Evolutionary conservation across 495 filamentous ascomycete genomes (phyloP).

Genomic region (Tuber umbilicatum): DNA sequence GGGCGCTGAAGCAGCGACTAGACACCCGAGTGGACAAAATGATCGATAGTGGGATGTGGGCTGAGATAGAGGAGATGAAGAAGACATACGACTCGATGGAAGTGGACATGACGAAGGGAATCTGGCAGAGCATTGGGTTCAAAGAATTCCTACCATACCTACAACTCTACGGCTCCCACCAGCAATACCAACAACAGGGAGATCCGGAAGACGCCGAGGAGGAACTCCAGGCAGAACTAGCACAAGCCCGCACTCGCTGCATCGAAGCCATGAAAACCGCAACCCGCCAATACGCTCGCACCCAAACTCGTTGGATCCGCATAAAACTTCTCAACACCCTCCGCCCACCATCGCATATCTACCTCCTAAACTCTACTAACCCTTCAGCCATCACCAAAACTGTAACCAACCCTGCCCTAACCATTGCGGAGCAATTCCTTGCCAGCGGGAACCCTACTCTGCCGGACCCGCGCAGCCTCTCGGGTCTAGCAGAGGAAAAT

Average conservation of each 20-base stretch:
- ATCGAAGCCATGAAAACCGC: slow-evolving; percentile 62
- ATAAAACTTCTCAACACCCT: slow-evolving; percentile 68
- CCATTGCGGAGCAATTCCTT: slow-evolving; percentile 50
- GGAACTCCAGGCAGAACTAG: slow-evolving; percentile 34
- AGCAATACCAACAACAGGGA: neutral
- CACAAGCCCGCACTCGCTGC: slow-evolving; percentile 35
- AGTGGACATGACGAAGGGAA: slow-evolving; percentile 68
- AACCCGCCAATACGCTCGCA: slow-evolving; percentile 78
- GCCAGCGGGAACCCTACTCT: slow-evolving; percentile 45
- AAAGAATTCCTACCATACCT: slow-evolving; percentile 78
- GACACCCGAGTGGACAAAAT: slow-evolving; percentile 74
- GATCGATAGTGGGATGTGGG: slow-evolving; percentile 63
- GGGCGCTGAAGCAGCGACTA: slow-evolving; percentile 61
- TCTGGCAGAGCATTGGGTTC: slow-evolving; percentile 94
- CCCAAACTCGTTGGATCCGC: slow-evolving; percentile 79
- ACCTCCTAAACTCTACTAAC: slow-evolving; percentile 68
- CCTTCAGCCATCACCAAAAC: slow-evolving; percentile 50
- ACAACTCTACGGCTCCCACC: slow-evolving; percentile 46
- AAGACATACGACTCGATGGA: slow-evolving; percentile 53
- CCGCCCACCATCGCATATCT: slow-evolving; percentile 47
- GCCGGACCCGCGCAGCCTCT: slow-evolving; percentile 58
- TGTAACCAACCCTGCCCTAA: slow-evolving; percentile 44
- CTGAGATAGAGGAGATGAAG: slow-evolving; percentile 57
- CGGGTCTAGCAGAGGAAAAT: slow-evolving; percentile 54
- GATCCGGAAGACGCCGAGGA: slow-evolving; percentile 15